Conservation (phyloP, 1,139 yeast genomes). For the Taphrina deformans region DNA sequence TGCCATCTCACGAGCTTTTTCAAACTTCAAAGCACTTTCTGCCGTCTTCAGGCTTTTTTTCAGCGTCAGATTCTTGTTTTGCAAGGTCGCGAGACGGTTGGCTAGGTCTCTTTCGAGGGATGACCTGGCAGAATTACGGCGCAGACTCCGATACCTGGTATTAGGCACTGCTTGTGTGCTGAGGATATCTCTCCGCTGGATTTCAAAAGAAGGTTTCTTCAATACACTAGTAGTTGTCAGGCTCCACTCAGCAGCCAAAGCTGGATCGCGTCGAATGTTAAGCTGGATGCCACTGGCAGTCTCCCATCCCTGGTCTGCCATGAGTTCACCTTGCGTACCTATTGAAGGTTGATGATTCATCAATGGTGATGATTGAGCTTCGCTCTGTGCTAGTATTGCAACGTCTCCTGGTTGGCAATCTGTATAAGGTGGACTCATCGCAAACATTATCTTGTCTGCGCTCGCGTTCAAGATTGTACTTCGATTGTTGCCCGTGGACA, state of each 20-base stretch:
- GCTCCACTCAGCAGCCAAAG: slow-evolving; percentile 22
- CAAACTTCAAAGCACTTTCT: slow-evolving; percentile 4
- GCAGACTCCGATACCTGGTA: background rate
- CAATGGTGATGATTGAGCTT: too few species aligned
- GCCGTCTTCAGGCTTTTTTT: slow-evolving; percentile 2
- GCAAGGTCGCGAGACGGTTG: background rate
- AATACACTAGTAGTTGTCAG: background rate
- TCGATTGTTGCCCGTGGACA: background rate
- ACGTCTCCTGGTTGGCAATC: too few species aligned
- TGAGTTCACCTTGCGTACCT: background rate
- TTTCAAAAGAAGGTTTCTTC: background rate
- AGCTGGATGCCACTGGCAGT: slow-evolving; percentile 15
- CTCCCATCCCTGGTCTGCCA: slow-evolving; percentile 14
- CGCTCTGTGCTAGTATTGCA: too few species aligned
- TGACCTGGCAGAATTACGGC: background rate
- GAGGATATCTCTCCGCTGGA: background rate
- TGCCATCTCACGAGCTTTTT: background rate
- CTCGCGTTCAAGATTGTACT: background rate
- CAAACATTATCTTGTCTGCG: too few species aligned
- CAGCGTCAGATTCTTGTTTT: background rate
- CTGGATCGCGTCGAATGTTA: slow-evolving; percentile 5
- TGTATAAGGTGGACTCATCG: too few species aligned
- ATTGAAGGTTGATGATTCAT: too few species aligned
- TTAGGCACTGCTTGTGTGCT: background rate
- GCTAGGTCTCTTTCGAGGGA: background rate